These are phyloP conservation scores for Solanum bulbocastanum DNA, from an alignment of 257 asterid genomes.

Conservation along the genomic window DNA sequence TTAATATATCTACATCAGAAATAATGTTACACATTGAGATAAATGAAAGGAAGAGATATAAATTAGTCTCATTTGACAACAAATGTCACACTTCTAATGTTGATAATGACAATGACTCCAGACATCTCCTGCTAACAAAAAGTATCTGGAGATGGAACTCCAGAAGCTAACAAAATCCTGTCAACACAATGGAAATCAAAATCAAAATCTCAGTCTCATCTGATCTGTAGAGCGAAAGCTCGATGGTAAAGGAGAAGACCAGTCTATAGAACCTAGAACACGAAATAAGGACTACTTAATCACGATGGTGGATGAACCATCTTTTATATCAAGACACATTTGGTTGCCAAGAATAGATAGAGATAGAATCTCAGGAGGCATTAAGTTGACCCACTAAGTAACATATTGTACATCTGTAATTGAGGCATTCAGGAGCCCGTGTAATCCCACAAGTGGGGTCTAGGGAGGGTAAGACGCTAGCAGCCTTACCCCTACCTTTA, in stretches of 20 bases:
- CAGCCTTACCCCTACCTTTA: background rate
- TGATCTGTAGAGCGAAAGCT: background rate
- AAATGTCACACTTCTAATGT: background rate
- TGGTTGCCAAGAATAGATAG: background rate
- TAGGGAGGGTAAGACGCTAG: background rate
- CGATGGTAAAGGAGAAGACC: background rate
- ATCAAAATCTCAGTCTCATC: background rate
- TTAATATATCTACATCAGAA: background rate
- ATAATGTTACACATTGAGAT: background rate
- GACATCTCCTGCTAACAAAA: background rate
- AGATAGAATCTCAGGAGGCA: background rate
- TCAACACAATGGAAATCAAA: background rate
- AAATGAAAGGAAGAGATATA: background rate
- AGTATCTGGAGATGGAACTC: background rate
- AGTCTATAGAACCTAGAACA: background rate
- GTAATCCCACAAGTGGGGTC: background rate
- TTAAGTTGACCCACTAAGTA: background rate
- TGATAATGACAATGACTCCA: background rate
- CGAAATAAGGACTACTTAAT: background rate
- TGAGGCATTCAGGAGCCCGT: background rate
- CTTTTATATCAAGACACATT: background rate
- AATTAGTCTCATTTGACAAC: background rate
- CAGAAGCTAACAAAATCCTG: background rate
- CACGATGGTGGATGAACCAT: background rate
- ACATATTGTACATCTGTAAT: background rate